These are phyloP conservation scores for Hymenoscyphus fructigenus DNA, from an alignment of 2,329 filamentous ascomycete genomes.

Conservation along the genomic window DNA sequence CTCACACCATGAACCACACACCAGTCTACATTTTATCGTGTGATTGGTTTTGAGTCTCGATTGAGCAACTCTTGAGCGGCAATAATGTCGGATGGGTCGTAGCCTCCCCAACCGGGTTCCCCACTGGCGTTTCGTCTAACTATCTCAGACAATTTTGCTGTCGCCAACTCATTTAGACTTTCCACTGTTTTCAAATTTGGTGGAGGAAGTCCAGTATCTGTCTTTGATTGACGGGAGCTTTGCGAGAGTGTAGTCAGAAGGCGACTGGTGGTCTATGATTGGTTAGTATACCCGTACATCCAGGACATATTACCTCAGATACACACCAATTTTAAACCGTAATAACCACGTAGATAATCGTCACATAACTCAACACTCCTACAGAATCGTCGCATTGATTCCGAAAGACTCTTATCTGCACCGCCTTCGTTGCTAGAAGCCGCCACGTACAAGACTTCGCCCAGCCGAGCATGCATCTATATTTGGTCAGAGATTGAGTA, in stretches of 20 bases:
- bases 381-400: slow-evolving; percentile 43
- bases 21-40: slow-evolving; percentile 28
- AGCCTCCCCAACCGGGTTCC: slow-evolving; percentile 70
- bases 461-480: slow-evolving; percentile 82
- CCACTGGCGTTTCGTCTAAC: slow-evolving; percentile 60
- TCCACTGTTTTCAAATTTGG: slow-evolving; percentile 60
- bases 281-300: slow-evolving; percentile 21
- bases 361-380: slow-evolving; percentile 92
- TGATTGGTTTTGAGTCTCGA: slow-evolving; percentile 29
- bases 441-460: slow-evolving; percentile 78
- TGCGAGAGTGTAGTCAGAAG: slow-evolving; percentile 44
- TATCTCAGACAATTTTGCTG: slow-evolving; percentile 73
- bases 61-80: slow-evolving; percentile 59
- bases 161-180: slow-evolving; percentile 70
- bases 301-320: background rate
- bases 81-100: slow-evolving; percentile 67
- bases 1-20: slow-evolving; percentile 5
- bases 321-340: slow-evolving; percentile 79
- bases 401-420: slow-evolving; percentile 56
- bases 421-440: slow-evolving; percentile 45
- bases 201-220: slow-evolving; percentile 46
- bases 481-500: slow-evolving; percentile 16
- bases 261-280: slow-evolving; percentile 35
- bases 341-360: slow-evolving; percentile 87
- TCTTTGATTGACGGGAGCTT: slow-evolving; percentile 46